These are phyloP conservation scores for Cladophialophora immunda DNA, from an alignment of 2,329 filamentous ascomycete genomes.

Conservation along the genomic window DNA sequence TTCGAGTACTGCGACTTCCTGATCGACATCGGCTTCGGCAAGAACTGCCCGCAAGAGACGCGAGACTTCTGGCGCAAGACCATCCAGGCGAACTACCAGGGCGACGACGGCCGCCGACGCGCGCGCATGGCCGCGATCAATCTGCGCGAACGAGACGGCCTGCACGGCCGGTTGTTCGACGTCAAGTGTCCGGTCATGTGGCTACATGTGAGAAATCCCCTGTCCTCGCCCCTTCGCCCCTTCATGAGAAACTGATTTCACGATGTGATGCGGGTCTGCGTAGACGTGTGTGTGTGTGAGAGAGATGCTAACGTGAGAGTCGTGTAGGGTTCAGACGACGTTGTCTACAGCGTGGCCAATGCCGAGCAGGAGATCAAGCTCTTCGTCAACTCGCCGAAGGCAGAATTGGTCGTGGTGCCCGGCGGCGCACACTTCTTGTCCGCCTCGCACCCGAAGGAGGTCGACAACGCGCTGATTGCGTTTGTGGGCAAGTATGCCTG, in stretches of 20 bases:
- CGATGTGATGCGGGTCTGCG: no score
- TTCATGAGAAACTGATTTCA: no score
- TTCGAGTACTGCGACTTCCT: constrained; percentile 57
- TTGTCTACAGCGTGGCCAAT: constrained; percentile 53
- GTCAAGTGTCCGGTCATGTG: constrained; percentile 61
- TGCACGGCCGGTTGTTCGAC: constrained; percentile 57
- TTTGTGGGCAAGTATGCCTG: constrained; percentile 43
- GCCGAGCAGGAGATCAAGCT: constrained; percentile 59
- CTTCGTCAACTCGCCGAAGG: constrained; percentile 56
- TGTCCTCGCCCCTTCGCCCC: background rate
- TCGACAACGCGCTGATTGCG: constrained; percentile 53
- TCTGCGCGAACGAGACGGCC: constrained; percentile 57
- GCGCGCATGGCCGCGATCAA: constrained; percentile 61
- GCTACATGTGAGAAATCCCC: constrained; percentile 51
- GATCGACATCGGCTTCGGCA: constrained; percentile 58
- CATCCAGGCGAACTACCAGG: constrained; percentile 57
- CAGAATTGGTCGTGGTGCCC: constrained; percentile 54
- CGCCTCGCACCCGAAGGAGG: constrained; percentile 56
- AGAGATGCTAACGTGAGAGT: constrained; percentile 16
- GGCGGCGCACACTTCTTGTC: constrained; percentile 62
- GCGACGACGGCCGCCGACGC: constrained; percentile 58
- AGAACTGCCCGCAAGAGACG: constrained; percentile 47
- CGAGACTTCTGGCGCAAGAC: constrained; percentile 56
- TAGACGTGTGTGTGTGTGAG: no score
- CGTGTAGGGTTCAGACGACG: constrained; percentile 51